These are phyloP conservation scores for Cladobotryum protrusum DNA, from an alignment of 2,329 filamentous ascomycete species.

Conservation along the genomic window DNA sequence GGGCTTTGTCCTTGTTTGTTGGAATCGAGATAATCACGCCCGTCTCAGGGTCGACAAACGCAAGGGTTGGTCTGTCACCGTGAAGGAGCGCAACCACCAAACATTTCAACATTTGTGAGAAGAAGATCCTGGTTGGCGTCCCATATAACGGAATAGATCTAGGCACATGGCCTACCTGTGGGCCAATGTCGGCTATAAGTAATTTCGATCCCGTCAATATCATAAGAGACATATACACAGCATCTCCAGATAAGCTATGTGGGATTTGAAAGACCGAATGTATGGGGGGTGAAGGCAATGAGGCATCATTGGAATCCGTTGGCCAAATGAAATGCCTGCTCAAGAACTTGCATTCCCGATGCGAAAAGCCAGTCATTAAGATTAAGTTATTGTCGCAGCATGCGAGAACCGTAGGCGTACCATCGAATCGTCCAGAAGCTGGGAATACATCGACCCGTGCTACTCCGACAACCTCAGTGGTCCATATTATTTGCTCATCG, in stretches of 20 bases:
- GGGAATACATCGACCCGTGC: conserved; percentile 31
- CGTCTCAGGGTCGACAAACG: conserved; percentile 51
- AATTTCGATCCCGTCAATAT: conserved; percentile 45
- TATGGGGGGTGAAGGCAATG: conserved; percentile 41
- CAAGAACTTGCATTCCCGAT: conserved; percentile 25
- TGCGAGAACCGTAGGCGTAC: conserved; percentile 31
- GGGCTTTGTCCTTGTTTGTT: conserved; percentile 34
- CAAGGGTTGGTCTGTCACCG: conserved; percentile 40
- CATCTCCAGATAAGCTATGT: conserved; percentile 31
- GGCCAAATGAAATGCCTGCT: conserved; percentile 44
- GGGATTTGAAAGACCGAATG: conserved; percentile 41
- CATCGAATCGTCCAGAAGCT: conserved; percentile 18
- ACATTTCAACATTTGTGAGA: conserved; percentile 46
- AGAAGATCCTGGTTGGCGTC: conserved; percentile 47
- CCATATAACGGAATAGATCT: conserved; percentile 42
- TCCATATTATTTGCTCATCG: conserved; percentile 21
- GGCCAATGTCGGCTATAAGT: conserved; percentile 47
- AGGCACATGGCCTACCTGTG: conserved; percentile 40
- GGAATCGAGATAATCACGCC: conserved; percentile 46
- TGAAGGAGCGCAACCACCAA: conserved; percentile 47
- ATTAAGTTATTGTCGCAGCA: conserved; percentile 44
- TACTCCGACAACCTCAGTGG: conserved; percentile 28
- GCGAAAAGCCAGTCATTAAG: conserved; percentile 35
- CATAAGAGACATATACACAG: conserved; percentile 38
- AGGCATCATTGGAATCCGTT: conserved; percentile 43